Evolutionary conservation across 2,329 filamentous ascomycete species (phyloP).

Genomic region (Pestalotiopsis sp.): DNA sequence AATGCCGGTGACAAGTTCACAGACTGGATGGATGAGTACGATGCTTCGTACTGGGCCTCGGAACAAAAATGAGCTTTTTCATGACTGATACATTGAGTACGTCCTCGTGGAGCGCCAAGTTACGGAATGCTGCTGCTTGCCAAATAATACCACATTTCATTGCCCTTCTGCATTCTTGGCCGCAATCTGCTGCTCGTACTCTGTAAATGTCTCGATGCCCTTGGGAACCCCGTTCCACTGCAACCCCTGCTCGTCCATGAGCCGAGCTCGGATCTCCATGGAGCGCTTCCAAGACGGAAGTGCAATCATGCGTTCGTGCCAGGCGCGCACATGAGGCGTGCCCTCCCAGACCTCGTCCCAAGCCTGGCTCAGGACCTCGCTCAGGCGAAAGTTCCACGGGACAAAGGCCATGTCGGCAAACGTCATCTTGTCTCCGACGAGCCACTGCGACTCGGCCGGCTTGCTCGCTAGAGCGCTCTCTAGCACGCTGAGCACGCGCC

Average conservation of each 20-base stretch:
- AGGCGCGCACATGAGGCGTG: conserved; percentile 30
- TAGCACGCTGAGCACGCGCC: conserved; percentile 46
- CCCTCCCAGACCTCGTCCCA: conserved; percentile 29
- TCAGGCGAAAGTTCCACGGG: conserved; percentile 16
- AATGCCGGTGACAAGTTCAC: conserved; percentile 49
- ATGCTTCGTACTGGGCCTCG: conserved; percentile 20
- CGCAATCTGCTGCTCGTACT: conserved; percentile 31
- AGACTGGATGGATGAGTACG: conserved; percentile 50
- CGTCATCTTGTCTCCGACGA: conserved; percentile 22
- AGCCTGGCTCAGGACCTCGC: conserved; percentile 21
- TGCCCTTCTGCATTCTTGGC: not conserved
- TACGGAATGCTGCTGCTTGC: too few relatives aligned
- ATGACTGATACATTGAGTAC: too few relatives aligned
- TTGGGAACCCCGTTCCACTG: conserved; percentile 39
- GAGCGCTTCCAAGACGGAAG: conserved; percentile 35
- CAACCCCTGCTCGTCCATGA: conserved; percentile 41
- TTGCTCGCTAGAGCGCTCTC: conserved; percentile 38
- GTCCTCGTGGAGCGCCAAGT: too few relatives aligned
- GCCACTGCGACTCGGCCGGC: conserved; percentile 16
- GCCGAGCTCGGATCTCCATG: conserved; percentile 32
- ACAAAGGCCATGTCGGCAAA: conserved; percentile 25
- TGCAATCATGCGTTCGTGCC: conserved; percentile 38
- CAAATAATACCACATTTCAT: not conserved
- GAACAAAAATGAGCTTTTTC: not conserved
- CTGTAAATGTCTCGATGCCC: conserved; percentile 32